Evolutionary conservation across 1,284 basidiomycete genomes (phyloP), one percentile per base, ranked within the genome.

Genomic region (Pseudozyma sp.): DNA sequence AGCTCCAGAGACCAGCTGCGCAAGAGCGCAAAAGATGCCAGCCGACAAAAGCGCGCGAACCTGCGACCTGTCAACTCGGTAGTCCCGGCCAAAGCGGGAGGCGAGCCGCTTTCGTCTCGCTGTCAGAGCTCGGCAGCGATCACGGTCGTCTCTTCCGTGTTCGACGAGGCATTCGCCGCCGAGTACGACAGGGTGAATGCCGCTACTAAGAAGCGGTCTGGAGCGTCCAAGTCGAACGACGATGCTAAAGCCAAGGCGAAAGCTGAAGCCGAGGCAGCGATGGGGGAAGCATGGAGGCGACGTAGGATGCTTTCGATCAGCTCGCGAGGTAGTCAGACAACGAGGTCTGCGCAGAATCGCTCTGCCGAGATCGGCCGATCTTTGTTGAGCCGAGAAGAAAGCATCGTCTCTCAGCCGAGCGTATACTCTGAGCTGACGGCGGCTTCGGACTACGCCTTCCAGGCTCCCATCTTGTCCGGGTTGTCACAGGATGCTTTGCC

Each of bases 351-450:
- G 48, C 48, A n/a, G 11, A 16, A 7, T 42, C 40, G 40, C 40
- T 7, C 7, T 14, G 40, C 40, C 40, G 11, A 7, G 16, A 7
- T 13, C 34, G 7, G 40, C 16, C 2, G 46, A 16, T 9, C 24
- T 46, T 31, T 42, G n/a, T 48, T 68, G 7, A 62, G 45, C n/a
- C 50, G 66, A 4, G n/a, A 58, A 16, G 58, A 58, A 43, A 74
- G 70, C 47, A 30, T 65, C 35, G 53, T 19, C 3, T 65, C 66
- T 13, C 37, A 60, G 46, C 56, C 51, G 4, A 74, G 70, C 33
- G 30, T 68, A 49, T 75, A 75, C 47, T 71, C 73, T 31, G 64
- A 67, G 43, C 46, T 75, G 52, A 75, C 73, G 5, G 73, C 68
- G 9, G 50, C 59, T 2, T 71, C 68, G 1, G 73, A 71, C 43